These are phyloP conservation scores for Candida arabinofermentans DNA, from an alignment of 805 yeast species.

Conservation along the genomic window DNA sequence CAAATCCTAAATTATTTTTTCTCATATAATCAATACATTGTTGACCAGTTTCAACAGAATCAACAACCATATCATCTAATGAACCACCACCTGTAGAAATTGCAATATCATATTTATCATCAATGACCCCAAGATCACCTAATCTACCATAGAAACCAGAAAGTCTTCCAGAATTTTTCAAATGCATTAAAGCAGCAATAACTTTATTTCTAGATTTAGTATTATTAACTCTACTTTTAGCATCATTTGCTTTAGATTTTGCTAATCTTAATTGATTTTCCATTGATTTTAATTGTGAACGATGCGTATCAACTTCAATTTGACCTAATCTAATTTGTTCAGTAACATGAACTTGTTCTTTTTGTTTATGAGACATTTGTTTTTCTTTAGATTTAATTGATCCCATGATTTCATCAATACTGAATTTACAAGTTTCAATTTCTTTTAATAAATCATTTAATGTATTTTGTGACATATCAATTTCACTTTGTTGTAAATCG, in stretches of 20 bases:
- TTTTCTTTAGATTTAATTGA: slow-evolving; percentile 43
- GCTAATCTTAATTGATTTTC: slow-evolving; percentile 47
- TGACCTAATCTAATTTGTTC: slow-evolving; percentile 59
- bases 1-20: slow-evolving; percentile 80
- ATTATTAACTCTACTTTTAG: slow-evolving; percentile 52
- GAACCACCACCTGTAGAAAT: slow-evolving; percentile 93
- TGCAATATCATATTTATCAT: slow-evolving; percentile 85
- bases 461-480: slow-evolving; percentile 54
- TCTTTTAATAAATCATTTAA: slow-evolving; percentile 41
- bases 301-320: slow-evolving; percentile 49
- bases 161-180: slow-evolving; percentile 78
- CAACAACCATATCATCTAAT: slow-evolving; percentile 90
- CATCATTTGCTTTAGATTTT: slow-evolving; percentile 65
- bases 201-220: slow-evolving; percentile 72
- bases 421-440: slow-evolving; percentile 38
- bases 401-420: slow-evolving; percentile 34
- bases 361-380: slow-evolving; percentile 40
- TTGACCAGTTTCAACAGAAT: slow-evolving; percentile 58
- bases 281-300: slow-evolving; percentile 46
- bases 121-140: slow-evolving; percentile 91
- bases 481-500: slow-evolving; percentile 58
- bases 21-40: slow-evolving; percentile 74
- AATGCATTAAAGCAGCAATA: slow-evolving; percentile 57
- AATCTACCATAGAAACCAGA: slow-evolving; percentile 84
- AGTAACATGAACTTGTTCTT: slow-evolving; percentile 44